Base-by-base conservation (phyloP, 257 asterid genomes). In the Solanum piurae region DNA sequence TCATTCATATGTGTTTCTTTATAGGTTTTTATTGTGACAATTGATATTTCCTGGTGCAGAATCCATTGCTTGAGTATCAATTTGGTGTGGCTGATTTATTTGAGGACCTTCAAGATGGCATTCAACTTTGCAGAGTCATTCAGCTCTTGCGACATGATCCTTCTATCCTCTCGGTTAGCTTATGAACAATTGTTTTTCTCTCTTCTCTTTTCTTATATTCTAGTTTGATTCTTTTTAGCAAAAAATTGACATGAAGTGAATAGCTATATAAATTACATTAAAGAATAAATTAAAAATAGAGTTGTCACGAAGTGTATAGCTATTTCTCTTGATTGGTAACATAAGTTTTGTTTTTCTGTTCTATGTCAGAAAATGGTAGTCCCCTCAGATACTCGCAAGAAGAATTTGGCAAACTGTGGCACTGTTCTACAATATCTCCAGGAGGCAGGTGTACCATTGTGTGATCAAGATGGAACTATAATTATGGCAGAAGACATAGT, bases 311-410 rank as follows among this genome's bases (percentile, higher is more conserved):
- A 75, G 55, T 1, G 21, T 37, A 75, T 20, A 36, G 82, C 80
- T 72, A 34, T 18, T 72, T 72, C 27, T 33, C 27, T 72, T 29
- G 80, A 76, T 40, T 40, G 83, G 83, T 23, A 75, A 40, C 84
- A 42, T 77, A 77, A 77, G 25, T 27, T 77, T 49, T 90, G 80
- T 49, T 88, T 88, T 85, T 52, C 66, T 87, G 66, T 71, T 89
- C 87, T 86, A 91, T 86, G 66, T 42, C 93, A 96, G 99, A 96
- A 95, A 95, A 89, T 93, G 93, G 91, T 94, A 27, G 95, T 96
- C 89, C 99, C 98, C 87, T 91, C 98, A 79, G 98, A 96, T 88
- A 90, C 97, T 52, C 94, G 88, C 83, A 96, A 96, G 91, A 96
- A 96, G 92, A 91, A 90, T 86, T 89, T 93, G 77, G 91, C 77